Conservation (phyloP, 768 basidiomycete species). For the Botryobasidium botryosum region DNA sequence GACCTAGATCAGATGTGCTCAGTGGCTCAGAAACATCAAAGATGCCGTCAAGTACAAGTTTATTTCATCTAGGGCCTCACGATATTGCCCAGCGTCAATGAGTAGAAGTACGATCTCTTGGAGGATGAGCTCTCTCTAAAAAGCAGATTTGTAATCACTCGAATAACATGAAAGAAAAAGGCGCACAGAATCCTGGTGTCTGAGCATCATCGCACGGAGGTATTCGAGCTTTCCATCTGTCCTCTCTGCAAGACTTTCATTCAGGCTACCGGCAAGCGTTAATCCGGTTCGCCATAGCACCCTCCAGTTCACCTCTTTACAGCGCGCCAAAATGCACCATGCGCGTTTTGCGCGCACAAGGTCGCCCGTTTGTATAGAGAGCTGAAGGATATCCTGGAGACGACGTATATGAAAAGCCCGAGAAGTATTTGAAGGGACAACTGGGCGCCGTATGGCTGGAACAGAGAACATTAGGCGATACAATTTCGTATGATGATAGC, state of each 20-base stretch:
- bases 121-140: conserved; percentile 55
- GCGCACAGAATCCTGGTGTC: conserved; percentile 46
- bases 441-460: too few relatives aligned
- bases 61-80: conserved; percentile 66
- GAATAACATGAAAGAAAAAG: conserved; percentile 2
- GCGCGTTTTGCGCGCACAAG: conserved; percentile 43
- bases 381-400: conserved; percentile 54
- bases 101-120: conserved; percentile 58
- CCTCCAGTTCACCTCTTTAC: conserved; percentile 65
- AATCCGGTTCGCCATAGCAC: conserved; percentile 52
- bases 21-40: too few relatives aligned
- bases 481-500: too few relatives aligned
- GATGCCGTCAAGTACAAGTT: conserved; percentile 55
- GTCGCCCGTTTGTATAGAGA: conserved; percentile 53
- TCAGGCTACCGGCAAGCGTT: conserved; percentile 21
- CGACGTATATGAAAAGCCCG: conserved; percentile 41
- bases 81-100: conserved; percentile 37
- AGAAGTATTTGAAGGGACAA: too few relatives aligned
- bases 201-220: conserved; percentile 54
- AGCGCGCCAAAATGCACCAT: conserved; percentile 59
- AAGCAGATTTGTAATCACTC: conserved; percentile 2
- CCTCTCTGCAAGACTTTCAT: conserved; percentile 17
- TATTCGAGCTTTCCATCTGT: conserved; percentile 28
- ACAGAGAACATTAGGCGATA: too few relatives aligned
- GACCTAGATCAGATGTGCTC: conserved; percentile 6